Evolutionary conservation across 108 stramenopile species (phyloP), one percentile per base, ranked within the genome.

Genomic region (Cyclotella baltica): DNA sequence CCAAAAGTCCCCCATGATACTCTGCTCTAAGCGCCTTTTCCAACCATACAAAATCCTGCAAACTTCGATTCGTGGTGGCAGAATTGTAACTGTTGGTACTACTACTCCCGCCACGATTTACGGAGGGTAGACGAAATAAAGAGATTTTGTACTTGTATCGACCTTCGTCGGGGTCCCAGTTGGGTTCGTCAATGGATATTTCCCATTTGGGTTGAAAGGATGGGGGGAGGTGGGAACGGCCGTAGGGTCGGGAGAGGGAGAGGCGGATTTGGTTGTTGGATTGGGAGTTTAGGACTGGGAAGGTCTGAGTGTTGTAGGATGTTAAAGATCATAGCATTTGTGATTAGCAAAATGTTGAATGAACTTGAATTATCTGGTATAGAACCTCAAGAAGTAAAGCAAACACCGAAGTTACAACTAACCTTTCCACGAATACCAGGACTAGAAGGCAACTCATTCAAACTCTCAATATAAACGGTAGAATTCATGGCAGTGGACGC

Each of bases 21-120:
- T 92, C 93, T 13, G 66, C 69, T 46, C 80, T 78, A 34, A 95
- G 68, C 30, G 90, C 84, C 53, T 85, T 67, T 80, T 95, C 91
- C 15, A 95, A 62, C 94, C 94, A 95, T 38, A 76, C 62, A 82
- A 95, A 92, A 70, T 95, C 90, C 4, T 85, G 76, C 67, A 92
- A 70, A 4, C 89, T 84, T 65, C 94, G 70, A 36, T 75, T 81
- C 15, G 89, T 83, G 37, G 83, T 72, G 25, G 79, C 86, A 30
- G 77, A 82, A 43, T 79, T 78, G 56, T 87, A 52, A 52, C 19
- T 20, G n/a, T 4, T 52, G 11, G 11, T 10, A 4, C 51, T 52
- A 4, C 11, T n/a, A n/a, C 19, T n/a, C 4, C n/a, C 51, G n/a
- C n/a, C 19, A 19, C 51, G 10, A 4, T 43, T 53, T 16, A 28